Evolutionary conservation across 1,284 basidiomycete genomes (phyloP), one percentile per base, ranked within the genome.

Genomic region (Volvariella surrecta): DNA sequence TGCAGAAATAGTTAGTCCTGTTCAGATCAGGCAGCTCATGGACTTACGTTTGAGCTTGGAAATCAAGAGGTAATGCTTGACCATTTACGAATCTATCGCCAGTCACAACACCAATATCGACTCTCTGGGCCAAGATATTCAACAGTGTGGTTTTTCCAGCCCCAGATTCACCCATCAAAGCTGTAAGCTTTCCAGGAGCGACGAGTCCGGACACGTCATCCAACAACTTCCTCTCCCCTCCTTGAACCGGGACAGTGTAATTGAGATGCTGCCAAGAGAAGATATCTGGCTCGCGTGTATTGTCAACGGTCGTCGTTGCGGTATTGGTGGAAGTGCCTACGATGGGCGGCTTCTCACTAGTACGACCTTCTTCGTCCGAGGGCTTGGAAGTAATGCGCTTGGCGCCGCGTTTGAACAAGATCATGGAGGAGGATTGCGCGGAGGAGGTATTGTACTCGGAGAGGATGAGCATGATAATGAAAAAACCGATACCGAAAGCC

Each of bases 71-170:
- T 37, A 86, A 71, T 3, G 70, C 57, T 37, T 78, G 72, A 1
- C 88, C 89, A 51, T 88, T 86, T 48, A 92, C 82, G 42, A 89
- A 74, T 45, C 76, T 74, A 45, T 89, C 81, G 7, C 89, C 89
- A 3, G 68, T 70, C 40, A 93, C 77, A 18, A 89, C 79, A 40
- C 89, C 89, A 48, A 71, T 75, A 28, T 68, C 74, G 17, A 80
- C 79, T 31, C 89, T 78, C 51, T 82, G 74, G 1, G 89, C 89
- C n/a, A 92, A 71, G 2, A 87, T 85, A 47, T 70, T 70, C 13
- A 71, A 49, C 1, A 69, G 54, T 0, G 68, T 70, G 0, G 68
- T 70, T 54, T 69, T 68, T 15, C 77, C 78, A 11, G 77, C 76
- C 50, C 88, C 88, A 32, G 79, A 82, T 37, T 82, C 80, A 31